These are phyloP conservation scores for Lactifluus subvellereus DNA, from an alignment of 768 basidiomycete species.

Conservation along the genomic window DNA sequence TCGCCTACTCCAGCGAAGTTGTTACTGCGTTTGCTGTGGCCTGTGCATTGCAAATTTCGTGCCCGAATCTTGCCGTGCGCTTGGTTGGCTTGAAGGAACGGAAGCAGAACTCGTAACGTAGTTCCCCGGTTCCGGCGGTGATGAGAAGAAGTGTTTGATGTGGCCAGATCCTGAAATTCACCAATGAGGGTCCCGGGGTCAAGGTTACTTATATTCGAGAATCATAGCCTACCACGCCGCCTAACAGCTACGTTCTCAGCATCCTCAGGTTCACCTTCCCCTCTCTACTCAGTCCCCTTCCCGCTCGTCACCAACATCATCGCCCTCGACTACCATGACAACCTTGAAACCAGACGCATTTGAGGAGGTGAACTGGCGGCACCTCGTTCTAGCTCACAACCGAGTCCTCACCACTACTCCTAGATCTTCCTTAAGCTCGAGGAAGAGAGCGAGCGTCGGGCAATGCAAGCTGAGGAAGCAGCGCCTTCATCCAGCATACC, in stretches of 20 bases:
- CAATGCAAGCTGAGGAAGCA: slow-evolving; percentile 32
- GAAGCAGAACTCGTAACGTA: slow-evolving; percentile 19
- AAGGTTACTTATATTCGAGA: slow-evolving; percentile 15
- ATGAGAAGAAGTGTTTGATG: slow-evolving; percentile 20
- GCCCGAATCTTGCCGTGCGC: not conserved
- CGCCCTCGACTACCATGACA: slow-evolving; percentile 2
- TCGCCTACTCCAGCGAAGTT: not conserved
- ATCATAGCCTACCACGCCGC: slow-evolving; percentile 6
- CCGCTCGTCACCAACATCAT: not conserved
- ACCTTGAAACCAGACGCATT: slow-evolving; percentile 21
- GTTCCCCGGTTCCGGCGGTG: slow-evolving; percentile 15
- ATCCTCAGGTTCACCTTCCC: slow-evolving; percentile 5
- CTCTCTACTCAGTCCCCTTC: not conserved
- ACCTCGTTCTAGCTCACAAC: not conserved
- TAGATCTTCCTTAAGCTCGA: slow-evolving; percentile 58
- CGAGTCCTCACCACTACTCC: not conserved
- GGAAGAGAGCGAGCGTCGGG: slow-evolving; percentile 48
- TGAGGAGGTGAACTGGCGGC: slow-evolving; percentile 19
- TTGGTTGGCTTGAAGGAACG: slow-evolving; percentile 13
- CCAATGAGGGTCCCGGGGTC: slow-evolving; percentile 13
- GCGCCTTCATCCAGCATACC: slow-evolving; percentile 6
- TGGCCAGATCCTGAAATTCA: slow-evolving; percentile 15
- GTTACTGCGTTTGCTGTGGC: not conserved
- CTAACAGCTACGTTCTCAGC: slow-evolving; percentile 10
- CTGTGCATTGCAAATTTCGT: slow-evolving; percentile 8